Base-by-base conservation (phyloP, 495 filamentous ascomycete genomes). In the Penicillium bovifimosum region DNA sequence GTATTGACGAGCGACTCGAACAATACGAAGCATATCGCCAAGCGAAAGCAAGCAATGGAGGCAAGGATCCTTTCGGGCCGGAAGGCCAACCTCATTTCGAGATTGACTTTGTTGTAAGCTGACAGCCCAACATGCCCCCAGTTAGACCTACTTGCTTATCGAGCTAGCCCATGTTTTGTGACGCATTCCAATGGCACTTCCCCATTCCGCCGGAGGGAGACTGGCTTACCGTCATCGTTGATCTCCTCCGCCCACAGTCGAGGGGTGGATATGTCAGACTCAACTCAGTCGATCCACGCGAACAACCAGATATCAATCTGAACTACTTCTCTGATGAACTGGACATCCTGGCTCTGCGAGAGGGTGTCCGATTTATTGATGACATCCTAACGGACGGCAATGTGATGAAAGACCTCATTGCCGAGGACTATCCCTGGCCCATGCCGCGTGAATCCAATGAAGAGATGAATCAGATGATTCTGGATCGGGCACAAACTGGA, bases 41-140 rank as follows among this genome's bases (percentile, higher is more conserved):
- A 14, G 68, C 71, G 28, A 80, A 80, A 56, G 69, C 67, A 20
- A 62, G 58, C 3, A 80, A 81, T 63, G 77, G 75, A 4, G 76
- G 75, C 0, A 52, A 72, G 4, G 81, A 84, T 53, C 80, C 80
- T 9, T 83, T 84, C 56, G 76, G 78, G 6, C 82, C 83, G 6
- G 76, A 59, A 28, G 76, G 76, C 20, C 78, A 84, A 59, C 82
- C 80, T 20, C 80, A 84, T 55, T 84, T 84, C 56, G 80, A 84
- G 66, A 72, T 85, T 43, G 80, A 84, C 61, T 85, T 83, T 47
- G 75, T 85, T 38, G 8, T 55, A 72, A 29, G 79, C 77, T 33
- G 32, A 33, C 20, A 24, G n/a, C 4, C 13, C 32, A 33, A 2
- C 10, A 33, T 10, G n/a, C n/a, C 32, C 13, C 5, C 32, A 33